Evolutionary conservation across 805 yeast genomes (phyloP).

Genomic region (Isabelozyma gotoi): DNA sequence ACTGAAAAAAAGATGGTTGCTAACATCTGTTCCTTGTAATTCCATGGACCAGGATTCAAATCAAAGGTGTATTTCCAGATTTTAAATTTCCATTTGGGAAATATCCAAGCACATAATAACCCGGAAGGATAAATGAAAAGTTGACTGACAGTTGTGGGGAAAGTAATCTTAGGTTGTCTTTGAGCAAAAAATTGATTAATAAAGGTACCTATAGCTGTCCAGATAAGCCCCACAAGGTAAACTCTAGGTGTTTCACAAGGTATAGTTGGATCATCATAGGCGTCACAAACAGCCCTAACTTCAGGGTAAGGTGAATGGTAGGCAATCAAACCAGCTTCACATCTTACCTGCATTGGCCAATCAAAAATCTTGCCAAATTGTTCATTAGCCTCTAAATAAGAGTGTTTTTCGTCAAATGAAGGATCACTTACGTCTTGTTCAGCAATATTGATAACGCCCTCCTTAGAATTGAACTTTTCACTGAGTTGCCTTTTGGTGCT

Average conservation of each 20-base stretch:
- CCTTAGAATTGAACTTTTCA: background rate
- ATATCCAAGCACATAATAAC: constrained; percentile 22
- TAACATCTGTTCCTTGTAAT: constrained; percentile 64
- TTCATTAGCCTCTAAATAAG: background rate
- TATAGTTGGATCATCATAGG: constrained; percentile 37
- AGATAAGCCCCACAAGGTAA: constrained; percentile 50
- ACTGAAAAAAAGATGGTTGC: constrained; percentile 41
- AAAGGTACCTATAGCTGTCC: constrained; percentile 53
- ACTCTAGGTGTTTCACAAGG: constrained; percentile 43
- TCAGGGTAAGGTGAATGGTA: constrained; percentile 33
- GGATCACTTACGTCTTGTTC: background rate
- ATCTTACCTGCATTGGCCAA: constrained; percentile 27
- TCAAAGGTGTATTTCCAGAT: constrained; percentile 10
- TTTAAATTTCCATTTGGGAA: constrained; percentile 35
- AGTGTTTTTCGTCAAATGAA: background rate
- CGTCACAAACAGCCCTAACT: constrained; percentile 28
- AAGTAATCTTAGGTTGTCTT: constrained; percentile 48
- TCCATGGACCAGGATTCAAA: constrained; percentile 28
- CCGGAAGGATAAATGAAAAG: constrained; percentile 48
- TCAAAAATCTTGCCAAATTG: constrained; percentile 6
- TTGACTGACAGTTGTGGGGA: constrained; percentile 44
- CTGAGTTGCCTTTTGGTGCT: background rate
- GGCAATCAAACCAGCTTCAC: constrained; percentile 43
- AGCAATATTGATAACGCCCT: background rate
- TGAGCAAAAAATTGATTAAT: constrained; percentile 57